A percentile compares a stretch with the other conserved stretches of the same genome.
Conservation (phyloP, 2,329 filamentous ascomycete genomes). For the Nemania serpens region DNA sequence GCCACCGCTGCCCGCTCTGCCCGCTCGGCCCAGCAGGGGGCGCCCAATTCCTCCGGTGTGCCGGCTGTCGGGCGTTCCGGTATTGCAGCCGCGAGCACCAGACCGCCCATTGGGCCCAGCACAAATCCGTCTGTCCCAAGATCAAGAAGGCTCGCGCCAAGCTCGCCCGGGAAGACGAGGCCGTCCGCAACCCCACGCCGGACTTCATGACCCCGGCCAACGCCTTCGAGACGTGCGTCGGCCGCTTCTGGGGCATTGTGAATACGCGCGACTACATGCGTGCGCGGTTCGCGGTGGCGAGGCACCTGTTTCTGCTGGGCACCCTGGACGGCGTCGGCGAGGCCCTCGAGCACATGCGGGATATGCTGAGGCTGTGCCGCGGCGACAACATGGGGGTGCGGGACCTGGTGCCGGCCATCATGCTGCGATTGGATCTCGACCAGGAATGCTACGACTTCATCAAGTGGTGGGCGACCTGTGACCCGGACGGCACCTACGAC, state of each 20-base stretch:
- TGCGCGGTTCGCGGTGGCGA: slow-evolving; percentile 43
- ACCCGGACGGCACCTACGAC: slow-evolving; percentile 39
- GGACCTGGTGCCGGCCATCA: slow-evolving; percentile 46
- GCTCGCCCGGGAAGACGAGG: slow-evolving; percentile 44
- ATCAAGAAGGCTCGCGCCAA: slow-evolving; percentile 41
- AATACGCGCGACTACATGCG: slow-evolving; percentile 52
- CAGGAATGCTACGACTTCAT: slow-evolving; percentile 56
- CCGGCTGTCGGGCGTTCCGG: slow-evolving; percentile 47
- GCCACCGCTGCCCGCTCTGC: slow-evolving; percentile 27
- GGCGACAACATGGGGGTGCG: slow-evolving; percentile 52
- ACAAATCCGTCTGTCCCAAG: slow-evolving; percentile 48
- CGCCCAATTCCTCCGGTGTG: slow-evolving; percentile 45
- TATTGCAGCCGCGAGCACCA: slow-evolving; percentile 56
- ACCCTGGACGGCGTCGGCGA: slow-evolving; percentile 43
- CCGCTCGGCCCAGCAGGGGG: slow-evolving; percentile 20
- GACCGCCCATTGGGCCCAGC: slow-evolving; percentile 40
- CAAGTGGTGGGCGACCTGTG: slow-evolving; percentile 41
- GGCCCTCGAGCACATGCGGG: slow-evolving; percentile 46
- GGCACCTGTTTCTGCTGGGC: slow-evolving; percentile 42
- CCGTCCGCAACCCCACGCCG: slow-evolving; percentile 41
- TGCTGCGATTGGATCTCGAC: slow-evolving; percentile 53
- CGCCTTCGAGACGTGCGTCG: slow-evolving; percentile 46
- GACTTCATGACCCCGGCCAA: no score
- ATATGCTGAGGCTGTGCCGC: slow-evolving; percentile 51
- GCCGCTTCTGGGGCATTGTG: slow-evolving; percentile 49